A percentile compares a stretch with the other conserved stretches of the same genome.
Evolutionary conservation across 148 eudicot genomes (phyloP).

Genomic region (Camellia granthamiana): DNA sequence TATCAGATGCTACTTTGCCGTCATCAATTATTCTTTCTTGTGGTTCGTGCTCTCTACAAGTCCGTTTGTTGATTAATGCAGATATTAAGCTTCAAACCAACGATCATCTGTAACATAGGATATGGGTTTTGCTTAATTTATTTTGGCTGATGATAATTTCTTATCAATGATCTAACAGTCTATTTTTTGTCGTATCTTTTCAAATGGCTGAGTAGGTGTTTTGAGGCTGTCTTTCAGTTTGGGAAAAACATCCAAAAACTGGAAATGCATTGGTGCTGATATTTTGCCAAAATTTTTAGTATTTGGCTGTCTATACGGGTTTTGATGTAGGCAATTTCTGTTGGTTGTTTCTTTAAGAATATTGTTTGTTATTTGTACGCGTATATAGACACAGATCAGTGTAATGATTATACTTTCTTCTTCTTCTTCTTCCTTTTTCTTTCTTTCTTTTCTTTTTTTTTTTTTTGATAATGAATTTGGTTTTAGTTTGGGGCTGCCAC

Average conservation of each 20-base stretch:
- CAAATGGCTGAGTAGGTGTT: not conserved
- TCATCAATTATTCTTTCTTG: constrained; percentile 68
- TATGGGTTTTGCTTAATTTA: not conserved
- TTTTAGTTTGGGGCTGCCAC: not conserved
- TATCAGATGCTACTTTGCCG: constrained; percentile 24
- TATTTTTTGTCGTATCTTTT: not conserved
- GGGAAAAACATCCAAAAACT: not conserved
- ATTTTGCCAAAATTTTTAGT: not conserved
- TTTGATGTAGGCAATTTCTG: not conserved
- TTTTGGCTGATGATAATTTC: not conserved
- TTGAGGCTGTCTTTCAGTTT: not conserved
- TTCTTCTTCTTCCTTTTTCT: no score
- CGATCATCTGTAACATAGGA: not conserved
- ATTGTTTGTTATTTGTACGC: no score
- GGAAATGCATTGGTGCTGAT: not conserved
- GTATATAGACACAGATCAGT: no score
- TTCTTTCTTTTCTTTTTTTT: no score
- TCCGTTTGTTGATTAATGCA: constrained; percentile 44
- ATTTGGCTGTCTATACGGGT: not conserved
- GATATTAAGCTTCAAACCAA: constrained; percentile 12
- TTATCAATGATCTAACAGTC: not conserved
- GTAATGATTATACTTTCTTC: no score
- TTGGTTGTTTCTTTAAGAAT: not conserved
- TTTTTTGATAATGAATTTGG: no score
- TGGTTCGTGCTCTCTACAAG: constrained; percentile 80